Conservation (phyloP, 345 rosid species). For the Corchorus capsularis region DNA sequence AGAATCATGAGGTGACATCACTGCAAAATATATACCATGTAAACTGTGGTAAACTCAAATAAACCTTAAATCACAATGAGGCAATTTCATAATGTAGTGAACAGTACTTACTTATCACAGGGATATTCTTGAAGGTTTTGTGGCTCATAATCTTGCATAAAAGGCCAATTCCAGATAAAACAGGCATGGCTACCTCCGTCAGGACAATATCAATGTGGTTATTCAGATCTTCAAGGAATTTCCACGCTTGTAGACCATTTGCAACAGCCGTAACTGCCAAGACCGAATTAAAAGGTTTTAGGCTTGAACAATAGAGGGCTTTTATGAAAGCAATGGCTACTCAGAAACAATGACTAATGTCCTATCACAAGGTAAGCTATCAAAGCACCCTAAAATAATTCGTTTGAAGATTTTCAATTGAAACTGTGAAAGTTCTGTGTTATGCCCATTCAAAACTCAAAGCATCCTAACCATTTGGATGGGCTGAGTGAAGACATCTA, state of each 20-base stretch:
- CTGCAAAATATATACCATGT: slow-evolving; percentile 44
- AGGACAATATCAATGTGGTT: slow-evolving; percentile 71
- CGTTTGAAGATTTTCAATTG: not conserved
- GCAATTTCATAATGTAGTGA: not conserved
- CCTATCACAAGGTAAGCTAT: not conserved
- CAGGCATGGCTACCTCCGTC: slow-evolving; percentile 81
- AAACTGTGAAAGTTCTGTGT: not conserved
- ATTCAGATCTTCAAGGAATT: slow-evolving; percentile 53
- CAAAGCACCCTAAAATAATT: slow-evolving; percentile 8
- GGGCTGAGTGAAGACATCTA: not conserved
- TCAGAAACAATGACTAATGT: not conserved
- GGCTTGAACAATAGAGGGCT: slow-evolving; percentile 1
- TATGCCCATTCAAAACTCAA: not conserved
- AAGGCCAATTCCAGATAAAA: slow-evolving; percentile 67
- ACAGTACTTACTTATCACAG: slow-evolving; percentile 60
- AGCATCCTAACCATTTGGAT: not conserved
- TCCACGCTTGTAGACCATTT: slow-evolving; percentile 76
- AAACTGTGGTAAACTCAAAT: slow-evolving; percentile 23
- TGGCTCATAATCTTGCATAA: slow-evolving; percentile 76
- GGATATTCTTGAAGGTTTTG: slow-evolving; percentile 61
- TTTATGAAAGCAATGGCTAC: not conserved
- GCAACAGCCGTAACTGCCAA: slow-evolving; percentile 58
- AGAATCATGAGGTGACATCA: slow-evolving; percentile 86
- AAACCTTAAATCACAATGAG: slow-evolving; percentile 17
- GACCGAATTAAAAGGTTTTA: slow-evolving; percentile 26